Conservation (phyloP, 495 filamentous ascomycete genomes). For the Penicillium simplicissimum region DNA sequence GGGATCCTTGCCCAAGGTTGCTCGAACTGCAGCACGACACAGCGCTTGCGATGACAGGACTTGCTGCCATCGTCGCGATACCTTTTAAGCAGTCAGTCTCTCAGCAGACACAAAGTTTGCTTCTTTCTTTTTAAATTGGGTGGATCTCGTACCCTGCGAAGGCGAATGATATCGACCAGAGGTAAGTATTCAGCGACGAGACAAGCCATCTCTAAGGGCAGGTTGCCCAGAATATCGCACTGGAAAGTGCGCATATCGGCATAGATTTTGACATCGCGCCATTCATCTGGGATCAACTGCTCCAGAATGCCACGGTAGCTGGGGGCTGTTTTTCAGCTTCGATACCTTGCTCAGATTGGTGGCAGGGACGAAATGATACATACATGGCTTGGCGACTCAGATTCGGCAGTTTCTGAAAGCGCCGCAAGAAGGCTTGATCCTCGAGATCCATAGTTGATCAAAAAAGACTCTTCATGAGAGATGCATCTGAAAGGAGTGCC, state of each 20-base stretch:
- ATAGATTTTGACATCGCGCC: slow-evolving; percentile 33
- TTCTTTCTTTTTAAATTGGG: not conserved
- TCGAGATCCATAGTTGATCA: not conserved
- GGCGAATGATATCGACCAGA: slow-evolving; percentile 27
- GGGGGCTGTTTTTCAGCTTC: not conserved
- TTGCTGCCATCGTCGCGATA: slow-evolving; percentile 36
- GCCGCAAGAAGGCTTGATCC: not conserved
- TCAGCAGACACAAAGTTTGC: not conserved
- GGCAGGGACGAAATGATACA: not conserved
- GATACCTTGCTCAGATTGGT: not conserved
- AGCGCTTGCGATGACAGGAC: slow-evolving; percentile 29
- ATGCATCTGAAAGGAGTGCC: not conserved
- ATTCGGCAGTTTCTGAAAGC: not conserved
- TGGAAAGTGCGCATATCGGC: slow-evolving; percentile 25
- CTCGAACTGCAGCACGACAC: slow-evolving; percentile 15
- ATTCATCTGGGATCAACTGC: slow-evolving; percentile 33
- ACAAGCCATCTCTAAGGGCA: slow-evolving; percentile 36
- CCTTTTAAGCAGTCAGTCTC: slow-evolving; percentile 14
- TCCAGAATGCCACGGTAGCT: slow-evolving; percentile 34
- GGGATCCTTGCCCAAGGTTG: slow-evolving; percentile 15
- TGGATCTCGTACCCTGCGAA: slow-evolving; percentile 29
- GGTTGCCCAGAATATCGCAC: slow-evolving; percentile 35
- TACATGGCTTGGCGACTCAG: slow-evolving; percentile 5
- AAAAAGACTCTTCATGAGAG: not conserved
- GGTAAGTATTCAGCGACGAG: slow-evolving; percentile 26